Conservation (phyloP, 75 land plant genomes). For the Selaginella tamariscina region DNA sequence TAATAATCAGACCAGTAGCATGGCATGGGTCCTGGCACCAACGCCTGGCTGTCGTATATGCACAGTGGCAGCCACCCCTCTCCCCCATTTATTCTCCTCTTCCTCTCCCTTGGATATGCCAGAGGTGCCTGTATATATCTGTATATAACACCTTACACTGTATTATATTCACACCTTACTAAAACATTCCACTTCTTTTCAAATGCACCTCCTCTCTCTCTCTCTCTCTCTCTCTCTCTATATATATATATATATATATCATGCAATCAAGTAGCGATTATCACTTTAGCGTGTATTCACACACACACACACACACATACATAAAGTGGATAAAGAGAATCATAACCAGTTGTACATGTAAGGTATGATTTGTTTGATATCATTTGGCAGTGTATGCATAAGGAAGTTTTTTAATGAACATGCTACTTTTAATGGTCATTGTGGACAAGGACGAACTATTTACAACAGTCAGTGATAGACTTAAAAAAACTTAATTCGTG, state of each 20-base stretch:
- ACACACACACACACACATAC: too few relatives aligned
- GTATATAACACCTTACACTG: conserved; percentile 8
- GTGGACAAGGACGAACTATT: too few relatives aligned
- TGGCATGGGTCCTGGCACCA: conserved; percentile 32
- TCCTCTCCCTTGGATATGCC: conserved; percentile 70
- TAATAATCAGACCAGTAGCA: conserved; percentile 81
- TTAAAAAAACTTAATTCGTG: background rate
- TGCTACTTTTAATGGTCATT: too few relatives aligned
- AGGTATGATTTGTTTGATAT: too few relatives aligned
- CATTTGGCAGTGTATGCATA: background rate
- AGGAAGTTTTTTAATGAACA: background rate
- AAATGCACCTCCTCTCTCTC: background rate
- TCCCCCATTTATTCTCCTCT: conserved; percentile 63
- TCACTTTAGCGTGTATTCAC: too few relatives aligned
- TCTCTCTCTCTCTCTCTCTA: background rate
- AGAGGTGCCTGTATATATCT: conserved; percentile 88
- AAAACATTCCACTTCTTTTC: too few relatives aligned
- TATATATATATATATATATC: background rate
- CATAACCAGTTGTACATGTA: too few relatives aligned
- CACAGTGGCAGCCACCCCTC: conserved; percentile 75
- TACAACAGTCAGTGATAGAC: background rate
- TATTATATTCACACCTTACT: too few relatives aligned
- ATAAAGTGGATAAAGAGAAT: too few relatives aligned
- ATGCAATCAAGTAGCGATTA: background rate
- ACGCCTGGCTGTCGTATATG: conserved; percentile 37